Evolutionary conservation across 257 asterid genomes (phyloP).

Genomic region (Forsythia viridissima): DNA sequence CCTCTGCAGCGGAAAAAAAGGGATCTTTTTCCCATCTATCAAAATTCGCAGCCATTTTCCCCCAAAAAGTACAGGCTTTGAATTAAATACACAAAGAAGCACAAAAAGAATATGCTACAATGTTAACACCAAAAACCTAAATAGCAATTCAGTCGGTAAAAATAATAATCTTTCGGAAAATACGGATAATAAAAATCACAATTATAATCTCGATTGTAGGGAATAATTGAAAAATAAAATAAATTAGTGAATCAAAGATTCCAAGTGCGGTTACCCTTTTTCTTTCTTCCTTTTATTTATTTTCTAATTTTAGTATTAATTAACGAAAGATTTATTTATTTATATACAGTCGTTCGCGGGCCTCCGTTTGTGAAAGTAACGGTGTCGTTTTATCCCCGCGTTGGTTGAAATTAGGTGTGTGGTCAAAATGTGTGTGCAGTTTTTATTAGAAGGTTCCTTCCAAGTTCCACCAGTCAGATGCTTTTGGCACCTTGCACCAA

Average conservation of each 20-base stretch:
- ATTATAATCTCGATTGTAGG: not conserved
- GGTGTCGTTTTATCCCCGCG: constrained; percentile 9
- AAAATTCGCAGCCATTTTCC: constrained; percentile 65
- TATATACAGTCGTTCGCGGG: not conserved
- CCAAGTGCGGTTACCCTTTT: not conserved
- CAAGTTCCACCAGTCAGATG: not conserved
- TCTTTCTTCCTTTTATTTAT: not conserved
- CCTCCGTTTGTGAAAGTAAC: not conserved
- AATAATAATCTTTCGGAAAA: not conserved
- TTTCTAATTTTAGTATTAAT: no score
- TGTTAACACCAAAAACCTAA: not conserved
- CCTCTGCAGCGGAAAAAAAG: constrained; percentile 88
- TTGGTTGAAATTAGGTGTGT: not conserved
- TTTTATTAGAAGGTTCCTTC: not conserved
- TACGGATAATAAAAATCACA: not conserved
- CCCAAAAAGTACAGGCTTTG: constrained; percentile 6
- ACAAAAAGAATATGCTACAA: not conserved
- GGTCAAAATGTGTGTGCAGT: constrained; percentile 23
- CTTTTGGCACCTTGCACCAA: no score
- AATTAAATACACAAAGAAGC: constrained; percentile 23
- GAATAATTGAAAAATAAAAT: not conserved
- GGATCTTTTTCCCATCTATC: constrained; percentile 98
- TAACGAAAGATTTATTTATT: not conserved
- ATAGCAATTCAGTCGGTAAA: not conserved
- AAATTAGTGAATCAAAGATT: not conserved